Base-by-base conservation (phyloP, 768 basidiomycete genomes). In the Trametes maxima region DNA sequence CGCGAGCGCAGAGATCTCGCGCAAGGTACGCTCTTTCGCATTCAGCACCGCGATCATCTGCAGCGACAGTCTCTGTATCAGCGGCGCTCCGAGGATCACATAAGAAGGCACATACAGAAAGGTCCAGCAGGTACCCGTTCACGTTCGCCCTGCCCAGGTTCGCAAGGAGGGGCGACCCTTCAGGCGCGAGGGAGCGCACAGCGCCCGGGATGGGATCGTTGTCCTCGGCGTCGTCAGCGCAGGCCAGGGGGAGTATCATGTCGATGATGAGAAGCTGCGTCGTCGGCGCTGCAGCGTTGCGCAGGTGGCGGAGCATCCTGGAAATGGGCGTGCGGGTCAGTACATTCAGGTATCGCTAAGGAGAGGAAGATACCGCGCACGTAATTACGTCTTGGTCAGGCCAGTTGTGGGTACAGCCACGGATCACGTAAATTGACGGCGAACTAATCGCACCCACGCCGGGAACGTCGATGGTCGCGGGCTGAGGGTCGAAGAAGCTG, bases 21-120 rank as follows among this genome's bases (percentile, higher is more conserved):
- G 79, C 6, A 89, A 73, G 0, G 87, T 89, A 5, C 87, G 79
- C 65, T 89, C 87, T 67, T 87, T 83, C 12, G 81, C 78, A 59
- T 87, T 86, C 67, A 88, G 85, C 47, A 78, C 77, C 14, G 78
- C 78, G 71, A 85, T 83, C 87, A 89, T 88, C 87, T 88, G 59
- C 36, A 50, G 11, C 17, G 21, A 1, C n/a, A 7, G n/a, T 50
- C 14, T n/a, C 5, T 25, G 40, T 52, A 33, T 33, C 4, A 21
- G 2, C 47, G 4, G 13, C 10, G 11, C 19, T 2, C 7, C 1
- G 10, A 16, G 14, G 16, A 7, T 35, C 14, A 7, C 22, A 45
- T 4, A 5, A 22, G 2, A 6, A 5, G 46, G 36, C 13, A 48
- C 55, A 35, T 36, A 62, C 61, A 49, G 49, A 57, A 37, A 63